phyloP scores from a whole-genome alignment of 2,329 filamentous ascomycete species.

The Lachnellula willkommii region DNA sequence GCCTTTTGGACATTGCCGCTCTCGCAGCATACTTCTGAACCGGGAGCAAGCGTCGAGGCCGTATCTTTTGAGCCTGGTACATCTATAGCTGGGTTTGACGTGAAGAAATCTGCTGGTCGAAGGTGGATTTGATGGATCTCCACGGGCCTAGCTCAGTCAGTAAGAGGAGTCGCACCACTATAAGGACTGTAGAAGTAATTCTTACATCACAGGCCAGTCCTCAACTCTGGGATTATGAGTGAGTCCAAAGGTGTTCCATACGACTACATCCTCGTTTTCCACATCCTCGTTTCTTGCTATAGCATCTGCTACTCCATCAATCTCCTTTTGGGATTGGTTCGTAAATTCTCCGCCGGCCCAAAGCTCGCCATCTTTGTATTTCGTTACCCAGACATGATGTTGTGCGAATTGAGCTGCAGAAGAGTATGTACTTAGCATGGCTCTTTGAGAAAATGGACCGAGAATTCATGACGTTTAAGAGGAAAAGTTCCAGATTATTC shows the following conservation, averaged over 20 bases:
- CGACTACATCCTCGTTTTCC: conserved; percentile 79
- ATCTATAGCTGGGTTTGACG: conserved; percentile 51
- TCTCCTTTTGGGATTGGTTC: conserved; percentile 26
- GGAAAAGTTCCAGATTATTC: too few relatives aligned
- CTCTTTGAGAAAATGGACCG: too few relatives aligned
- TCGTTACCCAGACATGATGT: conserved; percentile 82
- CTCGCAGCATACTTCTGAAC: conserved; percentile 15
- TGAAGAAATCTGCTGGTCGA: conserved; percentile 53
- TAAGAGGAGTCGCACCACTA: too few relatives aligned
- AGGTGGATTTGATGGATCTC: conserved; percentile 74
- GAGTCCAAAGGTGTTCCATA: conserved; percentile 89
- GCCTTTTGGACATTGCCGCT: conserved; percentile 19
- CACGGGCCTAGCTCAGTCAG: conserved; percentile 43
- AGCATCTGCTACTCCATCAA: conserved; percentile 48
- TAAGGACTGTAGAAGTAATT: too few relatives aligned
- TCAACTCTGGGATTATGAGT: conserved; percentile 83
- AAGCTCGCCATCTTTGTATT: conserved; percentile 55
- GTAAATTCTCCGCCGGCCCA: conserved; percentile 33
- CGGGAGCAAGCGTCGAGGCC: conserved; percentile 15
- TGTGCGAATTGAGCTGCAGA: conserved; percentile 32
- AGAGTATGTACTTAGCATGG: too few relatives aligned
- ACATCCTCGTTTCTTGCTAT: conserved; percentile 83
- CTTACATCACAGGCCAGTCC: conserved; percentile 77
- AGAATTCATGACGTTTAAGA: too few relatives aligned
- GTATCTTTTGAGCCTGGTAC: conserved; percentile 59